Evolutionary conservation across 345 rosid genomes (phyloP).

Genomic region (Euphorbia tirucalli): DNA sequence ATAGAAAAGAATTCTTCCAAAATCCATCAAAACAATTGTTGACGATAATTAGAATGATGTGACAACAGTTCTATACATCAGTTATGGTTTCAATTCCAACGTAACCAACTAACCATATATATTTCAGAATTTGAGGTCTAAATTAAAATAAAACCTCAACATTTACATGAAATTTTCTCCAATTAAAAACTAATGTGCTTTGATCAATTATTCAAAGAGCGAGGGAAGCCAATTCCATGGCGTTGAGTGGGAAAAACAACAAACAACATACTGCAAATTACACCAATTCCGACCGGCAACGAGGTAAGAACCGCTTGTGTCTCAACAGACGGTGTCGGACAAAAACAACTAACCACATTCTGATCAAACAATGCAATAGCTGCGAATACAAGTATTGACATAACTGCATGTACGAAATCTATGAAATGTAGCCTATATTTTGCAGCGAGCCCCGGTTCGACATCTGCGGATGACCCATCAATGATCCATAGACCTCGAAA

Average conservation of each 20-base stretch:
- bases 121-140: too few species aligned
- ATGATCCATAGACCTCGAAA: slow-evolving; percentile 68
- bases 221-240: slow-evolving; percentile 89
- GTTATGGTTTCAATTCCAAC: too few species aligned
- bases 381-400: slow-evolving; percentile 75
- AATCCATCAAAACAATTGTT: too few species aligned
- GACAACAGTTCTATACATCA: too few species aligned
- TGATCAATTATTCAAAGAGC: slow-evolving; percentile 25
- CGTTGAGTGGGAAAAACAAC: slow-evolving; percentile 78
- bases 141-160: too few species aligned
- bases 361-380: slow-evolving; percentile 75
- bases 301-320: slow-evolving; percentile 66
- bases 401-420: slow-evolving; percentile 72
- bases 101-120: too few species aligned
- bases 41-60: too few species aligned
- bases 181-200: too few species aligned
- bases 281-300: slow-evolving; percentile 80
- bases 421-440: slow-evolving; percentile 53
- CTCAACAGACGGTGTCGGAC: slow-evolving; percentile 67
- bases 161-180: too few species aligned
- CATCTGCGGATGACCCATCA: slow-evolving; percentile 65
- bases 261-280: slow-evolving; percentile 73
- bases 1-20: too few species aligned
- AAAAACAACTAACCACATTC: slow-evolving; percentile 67
- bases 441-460: slow-evolving; percentile 52